Base-by-base conservation (phyloP, 1,284 basidiomycete species). In the Malassezia nana region DNA sequence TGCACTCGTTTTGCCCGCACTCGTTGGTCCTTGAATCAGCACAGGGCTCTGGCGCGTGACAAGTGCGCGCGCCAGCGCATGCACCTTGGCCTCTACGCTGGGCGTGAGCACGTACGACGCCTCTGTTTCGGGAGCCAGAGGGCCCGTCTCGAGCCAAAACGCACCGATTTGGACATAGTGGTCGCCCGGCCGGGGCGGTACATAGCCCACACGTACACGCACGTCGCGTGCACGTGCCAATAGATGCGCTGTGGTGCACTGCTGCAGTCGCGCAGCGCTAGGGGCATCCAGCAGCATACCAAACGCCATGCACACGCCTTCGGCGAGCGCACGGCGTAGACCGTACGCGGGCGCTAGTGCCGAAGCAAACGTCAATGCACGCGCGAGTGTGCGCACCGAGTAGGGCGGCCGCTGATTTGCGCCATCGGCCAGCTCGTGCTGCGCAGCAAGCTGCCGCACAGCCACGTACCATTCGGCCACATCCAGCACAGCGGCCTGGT, bases 1-100 rank as follows among this genome's bases (percentile, higher is more conserved):
- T 0, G 94, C 87, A 70, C 88, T 92, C 1, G 94, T 99, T 78
- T 98, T 98, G 35, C 94, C 94, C 49, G 86, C 88, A 1, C 92
- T 96, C 0, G 94, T 99, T 0, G 94, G 94, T 3, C 94, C 94
- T 77, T 98, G 94, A 59, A 99, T 94, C 16, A 99, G 80, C 8
- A 99, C 87, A 5, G 94, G 94, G 69, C 91, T 95, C 57, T 85
- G 82, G 50, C 87, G 82, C 1, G 89, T 90, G 42, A 88, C 78
- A 46, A 95, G 83, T 58, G 95, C 91, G 26, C 94, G 82, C 1
- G 92, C 86, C 12, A 99, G 81, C 72, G 95, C 88, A 28, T 89
- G 80, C 20, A 99, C 80, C 76, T 99, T 99, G 59, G 81, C 81
- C 75, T 94, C 86, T n/a, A 99, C 94, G 0, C 92, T 98, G 1